Conservation (phyloP, 2,329 filamentous ascomycete species). For the Endoconidiophora laricicola region DNA sequence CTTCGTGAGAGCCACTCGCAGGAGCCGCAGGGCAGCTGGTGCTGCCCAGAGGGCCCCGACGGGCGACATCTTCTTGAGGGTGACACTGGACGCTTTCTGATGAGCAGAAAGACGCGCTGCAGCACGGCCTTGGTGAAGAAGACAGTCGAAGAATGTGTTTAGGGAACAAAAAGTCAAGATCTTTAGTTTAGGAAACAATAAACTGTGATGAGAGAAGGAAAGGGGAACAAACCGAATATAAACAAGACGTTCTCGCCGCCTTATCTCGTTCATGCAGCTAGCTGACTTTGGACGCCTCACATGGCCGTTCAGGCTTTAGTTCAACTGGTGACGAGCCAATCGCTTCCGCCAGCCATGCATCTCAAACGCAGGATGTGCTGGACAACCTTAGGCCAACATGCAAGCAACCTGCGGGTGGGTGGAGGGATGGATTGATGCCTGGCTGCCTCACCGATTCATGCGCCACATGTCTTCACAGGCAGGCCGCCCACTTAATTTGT, state of each 20-base stretch:
- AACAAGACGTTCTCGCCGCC: constrained; percentile 4
- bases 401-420: neutral
- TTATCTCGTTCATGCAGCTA: constrained; percentile 9
- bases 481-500: neutral
- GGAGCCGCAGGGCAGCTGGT: constrained; percentile 35
- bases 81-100: constrained; percentile 2
- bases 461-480: neutral
- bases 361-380: constrained; percentile 5
- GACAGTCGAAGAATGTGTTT: neutral
- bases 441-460: constrained; percentile 5
- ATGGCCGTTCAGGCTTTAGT: constrained; percentile 8
- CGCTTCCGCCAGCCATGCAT: constrained; percentile 8
- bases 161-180: neutral
- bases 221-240: constrained; percentile 6
- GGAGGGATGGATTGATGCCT: neutral
- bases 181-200: neutral
- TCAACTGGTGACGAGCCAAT: constrained; percentile 3
- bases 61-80: constrained; percentile 32
- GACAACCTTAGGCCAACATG: neutral
- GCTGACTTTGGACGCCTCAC: constrained; percentile 1
- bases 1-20: constrained; percentile 34
- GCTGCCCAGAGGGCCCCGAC: constrained; percentile 38
- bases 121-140: constrained; percentile 3
- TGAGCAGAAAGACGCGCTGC: constrained; percentile 4
- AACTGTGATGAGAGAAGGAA: neutral